Evolutionary conservation across 1,284 basidiomycete species (phyloP), one percentile per base, ranked within the genome.

Genomic region (Porodaedalea pini): DNA sequence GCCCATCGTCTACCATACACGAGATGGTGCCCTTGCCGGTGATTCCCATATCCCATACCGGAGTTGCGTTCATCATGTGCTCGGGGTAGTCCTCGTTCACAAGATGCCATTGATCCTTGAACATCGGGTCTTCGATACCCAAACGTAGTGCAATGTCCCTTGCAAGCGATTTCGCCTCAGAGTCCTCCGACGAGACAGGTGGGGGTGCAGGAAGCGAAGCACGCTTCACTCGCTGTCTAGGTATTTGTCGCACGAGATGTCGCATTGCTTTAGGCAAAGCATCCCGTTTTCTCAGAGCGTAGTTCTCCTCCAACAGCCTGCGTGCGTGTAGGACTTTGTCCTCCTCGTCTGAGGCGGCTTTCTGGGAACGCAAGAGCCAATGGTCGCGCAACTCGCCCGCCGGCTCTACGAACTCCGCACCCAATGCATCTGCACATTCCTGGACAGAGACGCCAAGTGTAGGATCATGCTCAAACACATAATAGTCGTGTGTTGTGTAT

Each of bases 1-100:
- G 74, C 0, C 97, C 97, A 69, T 99, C 97, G 70, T 99, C 97
- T 25, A 99, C 89, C 50, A 99, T 79, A 6, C 92, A 92, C 4
- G 94, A 85, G 51, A 90, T 89, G 45, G 98, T 78, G 19, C 92
- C 94, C 64, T 86, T 80, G 1, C 97, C 97, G 0, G 87, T 92
- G 61, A 95, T 80, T 1, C 92, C 92, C 73, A 86, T 80, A 37
- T 90, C 86, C 92, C 92, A 95, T 0, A 94, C 78, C n/a, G 78
- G 77, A 0, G 88, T 84, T n/a, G 90, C 84, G 65, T 95, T 94
- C 84, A 95, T 90, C 78, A 85, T 88, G 68, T 93, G 83, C 63
- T 85, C 78, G 1, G 85, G 86, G 58, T 74, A 82, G 36, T 88
- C 79, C 61, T 88, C 81, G 68, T 94, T 93, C 54, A 92, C 78